These are phyloP conservation scores for Xylaria nigripes DNA, from an alignment of 495 filamentous ascomycete genomes.

Conservation along the genomic window DNA sequence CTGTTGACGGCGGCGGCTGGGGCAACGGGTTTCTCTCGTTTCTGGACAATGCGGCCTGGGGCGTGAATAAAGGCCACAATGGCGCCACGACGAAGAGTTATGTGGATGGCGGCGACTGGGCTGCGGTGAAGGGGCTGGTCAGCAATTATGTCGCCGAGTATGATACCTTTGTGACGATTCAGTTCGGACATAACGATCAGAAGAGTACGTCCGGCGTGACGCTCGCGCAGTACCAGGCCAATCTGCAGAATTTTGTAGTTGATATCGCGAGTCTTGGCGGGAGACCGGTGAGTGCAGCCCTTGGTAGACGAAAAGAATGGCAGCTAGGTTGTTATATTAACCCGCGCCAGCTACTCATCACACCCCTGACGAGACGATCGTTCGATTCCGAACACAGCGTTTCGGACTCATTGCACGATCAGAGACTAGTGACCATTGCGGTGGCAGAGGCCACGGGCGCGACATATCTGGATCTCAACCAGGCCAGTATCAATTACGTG, in stretches of 20 bases:
- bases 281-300: slow-evolving; percentile 21
- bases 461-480: slow-evolving; percentile 38
- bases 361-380: slow-evolving; percentile 37
- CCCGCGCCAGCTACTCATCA: slow-evolving; percentile 19
- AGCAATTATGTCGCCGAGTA: slow-evolving; percentile 19
- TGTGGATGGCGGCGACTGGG: slow-evolving; percentile 40
- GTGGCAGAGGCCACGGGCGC: slow-evolving; percentile 21
- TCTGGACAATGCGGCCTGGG: slow-evolving; percentile 32
- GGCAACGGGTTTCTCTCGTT: slow-evolving; percentile 45
- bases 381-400: slow-evolving; percentile 25
- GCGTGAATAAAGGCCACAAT: slow-evolving; percentile 42
- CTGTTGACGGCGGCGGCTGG: slow-evolving; percentile 38
- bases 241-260: slow-evolving; percentile 33
- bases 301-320: background rate
- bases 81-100: slow-evolving; percentile 47
- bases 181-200: slow-evolving; percentile 53
- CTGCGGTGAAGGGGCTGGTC: slow-evolving; percentile 28
- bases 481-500: slow-evolving; percentile 33
- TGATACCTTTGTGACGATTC: slow-evolving; percentile 40
- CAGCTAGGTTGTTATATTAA: background rate
- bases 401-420: slow-evolving; percentile 31
- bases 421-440: slow-evolving; percentile 34
- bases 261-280: slow-evolving; percentile 34
- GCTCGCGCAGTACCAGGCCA: slow-evolving; percentile 30
- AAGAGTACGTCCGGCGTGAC: slow-evolving; percentile 33